These are phyloP conservation scores for Paramecium sexaurelia DNA, from an alignment of 73 alveolate species.

Conservation along the genomic window DNA sequence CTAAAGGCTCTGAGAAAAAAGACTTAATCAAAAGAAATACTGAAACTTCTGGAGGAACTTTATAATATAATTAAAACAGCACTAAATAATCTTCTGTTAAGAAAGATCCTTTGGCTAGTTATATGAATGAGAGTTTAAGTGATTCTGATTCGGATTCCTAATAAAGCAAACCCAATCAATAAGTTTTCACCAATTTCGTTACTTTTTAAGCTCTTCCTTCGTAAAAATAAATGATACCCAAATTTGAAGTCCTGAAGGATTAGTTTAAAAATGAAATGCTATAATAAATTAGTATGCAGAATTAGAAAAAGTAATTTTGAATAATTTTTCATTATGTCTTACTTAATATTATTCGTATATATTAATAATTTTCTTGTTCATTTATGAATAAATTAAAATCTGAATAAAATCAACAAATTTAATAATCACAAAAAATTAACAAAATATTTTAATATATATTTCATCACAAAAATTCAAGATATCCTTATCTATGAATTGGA, in stretches of 20 bases:
- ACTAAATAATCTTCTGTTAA: constrained; percentile 21
- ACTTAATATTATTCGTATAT: neutral
- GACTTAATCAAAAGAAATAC: constrained; percentile 1
- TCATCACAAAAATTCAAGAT: neutral
- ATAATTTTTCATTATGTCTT: neutral
- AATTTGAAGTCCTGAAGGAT: constrained; percentile 33
- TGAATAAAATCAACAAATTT: neutral
- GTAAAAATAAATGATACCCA: constrained; percentile 37
- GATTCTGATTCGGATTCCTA: constrained; percentile 4
- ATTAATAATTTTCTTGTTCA: neutral
- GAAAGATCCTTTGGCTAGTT: constrained; percentile 43
- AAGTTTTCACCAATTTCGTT: constrained; percentile 43
- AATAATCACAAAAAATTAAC: neutral
- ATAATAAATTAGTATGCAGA: neutral
- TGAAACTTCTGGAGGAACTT: constrained; percentile 33
- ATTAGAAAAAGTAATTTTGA: constrained; percentile 26
- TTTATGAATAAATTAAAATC: neutral
- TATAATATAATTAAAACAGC: constrained; percentile 11
- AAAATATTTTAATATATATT: neutral
- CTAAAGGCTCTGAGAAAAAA: neutral
- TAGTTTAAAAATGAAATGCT: constrained; percentile 47
- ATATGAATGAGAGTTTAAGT: constrained; percentile 13
- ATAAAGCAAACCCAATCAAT: neutral
- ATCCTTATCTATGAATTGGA: neutral
- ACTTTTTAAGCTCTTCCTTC: constrained; percentile 57